phyloP scores from a whole-genome alignment of 306 rosid species.

The Vigna mungo region DNA sequence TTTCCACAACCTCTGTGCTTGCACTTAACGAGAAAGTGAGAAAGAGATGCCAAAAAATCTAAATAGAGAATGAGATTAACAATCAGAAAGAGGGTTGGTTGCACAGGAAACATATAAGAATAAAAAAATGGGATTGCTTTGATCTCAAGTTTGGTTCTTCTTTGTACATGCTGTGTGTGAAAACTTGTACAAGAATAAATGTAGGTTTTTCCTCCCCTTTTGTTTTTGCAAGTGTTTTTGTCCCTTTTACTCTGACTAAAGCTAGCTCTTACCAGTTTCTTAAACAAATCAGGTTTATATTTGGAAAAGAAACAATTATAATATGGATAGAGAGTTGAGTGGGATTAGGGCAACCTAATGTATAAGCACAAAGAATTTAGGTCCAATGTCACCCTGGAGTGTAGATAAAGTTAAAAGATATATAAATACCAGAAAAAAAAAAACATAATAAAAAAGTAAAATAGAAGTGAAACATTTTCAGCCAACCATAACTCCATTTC shows the following conservation, averaged over 20 bases:
- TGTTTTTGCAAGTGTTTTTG: slow-evolving; percentile 31
- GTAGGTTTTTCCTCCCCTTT: slow-evolving; percentile 47
- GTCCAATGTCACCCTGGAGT: slow-evolving; percentile 80
- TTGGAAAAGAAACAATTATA: slow-evolving; percentile 37
- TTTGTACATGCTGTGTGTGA: slow-evolving; percentile 42
- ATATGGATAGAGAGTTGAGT: slow-evolving; percentile 55
- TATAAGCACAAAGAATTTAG: slow-evolving; percentile 57
- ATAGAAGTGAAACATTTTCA: slow-evolving; percentile 41
- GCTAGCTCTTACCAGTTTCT: slow-evolving; percentile 43
- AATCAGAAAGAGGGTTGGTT: slow-evolving; percentile 43
- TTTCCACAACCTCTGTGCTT: slow-evolving; percentile 29
- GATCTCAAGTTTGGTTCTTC: slow-evolving; percentile 65
- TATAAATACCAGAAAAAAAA: slow-evolving; percentile 41
- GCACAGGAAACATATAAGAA: slow-evolving; percentile 14
- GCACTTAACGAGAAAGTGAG: slow-evolving; percentile 32
- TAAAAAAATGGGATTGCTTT: slow-evolving; percentile 55
- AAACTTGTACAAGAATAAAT: slow-evolving; percentile 65
- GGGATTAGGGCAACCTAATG: slow-evolving; percentile 69
- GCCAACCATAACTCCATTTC: slow-evolving; percentile 66
- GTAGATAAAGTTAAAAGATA: slow-evolving; percentile 60
- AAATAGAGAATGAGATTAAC: slow-evolving; percentile 36
- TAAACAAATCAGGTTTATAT: slow-evolving; percentile 24
- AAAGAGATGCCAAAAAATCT: slow-evolving; percentile 16
- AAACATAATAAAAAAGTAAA: not conserved
- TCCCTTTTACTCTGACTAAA: slow-evolving; percentile 53